Conservation (phyloP, 768 basidiomycete genomes). For the Suillus brevipes region DNA sequence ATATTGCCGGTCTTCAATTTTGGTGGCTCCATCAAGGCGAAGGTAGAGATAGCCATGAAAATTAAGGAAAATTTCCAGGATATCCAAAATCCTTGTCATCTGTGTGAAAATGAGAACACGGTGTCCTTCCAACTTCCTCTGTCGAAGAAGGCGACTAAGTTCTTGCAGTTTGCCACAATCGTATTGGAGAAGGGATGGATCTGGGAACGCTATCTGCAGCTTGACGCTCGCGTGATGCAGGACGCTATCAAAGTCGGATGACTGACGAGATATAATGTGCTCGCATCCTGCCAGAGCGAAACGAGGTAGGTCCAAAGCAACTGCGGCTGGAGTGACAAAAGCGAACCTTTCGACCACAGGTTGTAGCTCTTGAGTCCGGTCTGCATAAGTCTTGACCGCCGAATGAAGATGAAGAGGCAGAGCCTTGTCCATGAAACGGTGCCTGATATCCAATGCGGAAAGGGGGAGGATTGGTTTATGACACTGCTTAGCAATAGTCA, state of each 20-base stretch:
- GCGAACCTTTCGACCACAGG: constrained; percentile 66
- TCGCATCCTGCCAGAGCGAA: constrained; percentile 55
- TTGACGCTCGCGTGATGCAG: constrained; percentile 79
- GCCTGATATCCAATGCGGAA: constrained; percentile 40
- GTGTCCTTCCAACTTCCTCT: constrained; percentile 85
- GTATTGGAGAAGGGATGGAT: constrained; percentile 85
- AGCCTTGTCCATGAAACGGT: constrained; percentile 44
- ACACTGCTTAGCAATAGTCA: constrained; percentile 41
- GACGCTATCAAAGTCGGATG: constrained; percentile 58
- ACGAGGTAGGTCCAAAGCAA: constrained; percentile 71
- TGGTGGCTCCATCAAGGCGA: constrained; percentile 92
- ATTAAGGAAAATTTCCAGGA: constrained; percentile 90
- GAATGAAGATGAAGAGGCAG: constrained; percentile 45
- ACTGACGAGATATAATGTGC: constrained; percentile 27
- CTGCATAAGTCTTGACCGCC: constrained; percentile 62
- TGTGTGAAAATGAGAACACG: constrained; percentile 95
- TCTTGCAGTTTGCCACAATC: constrained; percentile 95
- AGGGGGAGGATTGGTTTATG: constrained; percentile 53
- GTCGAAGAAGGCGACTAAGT: constrained; percentile 73
- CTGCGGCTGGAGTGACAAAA: constrained; percentile 76
- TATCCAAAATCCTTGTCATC: constrained; percentile 93
- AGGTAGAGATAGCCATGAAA: constrained; percentile 93
- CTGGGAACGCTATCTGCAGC: constrained; percentile 91
- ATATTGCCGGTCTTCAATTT: constrained; percentile 91
- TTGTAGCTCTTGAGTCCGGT: constrained; percentile 56